Evolutionary conservation across 1,284 basidiomycete genomes (phyloP).

Genomic region (Cryptococcus floricola): DNA sequence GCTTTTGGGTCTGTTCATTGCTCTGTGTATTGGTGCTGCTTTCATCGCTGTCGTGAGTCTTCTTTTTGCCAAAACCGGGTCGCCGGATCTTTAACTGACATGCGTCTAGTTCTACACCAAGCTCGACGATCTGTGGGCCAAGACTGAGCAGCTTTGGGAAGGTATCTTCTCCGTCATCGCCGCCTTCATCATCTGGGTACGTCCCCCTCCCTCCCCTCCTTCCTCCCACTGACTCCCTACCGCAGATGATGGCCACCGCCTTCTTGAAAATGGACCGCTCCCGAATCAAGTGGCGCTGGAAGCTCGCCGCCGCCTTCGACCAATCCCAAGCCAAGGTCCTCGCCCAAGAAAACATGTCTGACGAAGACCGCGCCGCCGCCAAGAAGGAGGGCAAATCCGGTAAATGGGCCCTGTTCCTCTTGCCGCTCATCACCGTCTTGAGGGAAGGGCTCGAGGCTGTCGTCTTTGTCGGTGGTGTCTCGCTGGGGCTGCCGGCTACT

Average conservation of each 20-base stretch:
- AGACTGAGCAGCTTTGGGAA: slow-evolving; percentile 52
- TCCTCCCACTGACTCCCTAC: not conserved
- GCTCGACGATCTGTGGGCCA: slow-evolving; percentile 54
- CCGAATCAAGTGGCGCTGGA: slow-evolving; percentile 83
- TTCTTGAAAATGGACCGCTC: slow-evolving; percentile 64
- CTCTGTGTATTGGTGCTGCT: slow-evolving; percentile 61
- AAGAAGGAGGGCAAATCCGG: slow-evolving; percentile 50
- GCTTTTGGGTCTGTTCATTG: slow-evolving; percentile 65
- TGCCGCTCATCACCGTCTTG: slow-evolving; percentile 83
- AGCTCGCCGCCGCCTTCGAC: slow-evolving; percentile 74
- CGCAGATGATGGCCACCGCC: slow-evolving; percentile 63
- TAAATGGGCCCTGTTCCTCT: slow-evolving; percentile 79
- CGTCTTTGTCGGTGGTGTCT: slow-evolving; percentile 84
- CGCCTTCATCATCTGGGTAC: slow-evolving; percentile 66
- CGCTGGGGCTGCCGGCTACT: slow-evolving; percentile 70
- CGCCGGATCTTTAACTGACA: not conserved
- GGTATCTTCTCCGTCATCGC: slow-evolving; percentile 79
- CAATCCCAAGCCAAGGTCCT: slow-evolving; percentile 34
- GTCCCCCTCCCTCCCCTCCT: not conserved
- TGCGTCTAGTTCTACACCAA: slow-evolving; percentile 53
- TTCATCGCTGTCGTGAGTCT: slow-evolving; percentile 52
- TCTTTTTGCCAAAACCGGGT: not conserved
- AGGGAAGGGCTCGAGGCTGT: slow-evolving; percentile 92
- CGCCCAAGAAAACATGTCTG: slow-evolving; percentile 6
- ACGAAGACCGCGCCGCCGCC: not conserved